Evolutionary conservation across 768 basidiomycete genomes (phyloP).

Genomic region (Coprinopsis cinerea): DNA sequence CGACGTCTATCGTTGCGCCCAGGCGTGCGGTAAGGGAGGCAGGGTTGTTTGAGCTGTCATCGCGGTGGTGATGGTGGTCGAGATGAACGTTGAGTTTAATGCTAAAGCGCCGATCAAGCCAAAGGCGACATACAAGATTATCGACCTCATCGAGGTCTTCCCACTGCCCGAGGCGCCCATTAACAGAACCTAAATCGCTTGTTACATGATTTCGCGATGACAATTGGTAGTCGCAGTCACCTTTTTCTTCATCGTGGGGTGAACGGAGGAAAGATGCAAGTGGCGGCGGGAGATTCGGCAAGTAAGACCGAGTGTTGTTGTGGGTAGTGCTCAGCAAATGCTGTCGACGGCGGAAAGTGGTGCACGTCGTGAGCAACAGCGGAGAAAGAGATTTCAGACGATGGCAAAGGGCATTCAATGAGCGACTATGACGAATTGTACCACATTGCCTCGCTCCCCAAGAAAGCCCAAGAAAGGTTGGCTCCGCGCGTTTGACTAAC

Average conservation of each 20-base stretch:
- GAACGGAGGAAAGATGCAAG: slow-evolving; percentile 14
- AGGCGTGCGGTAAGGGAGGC: slow-evolving; percentile 87
- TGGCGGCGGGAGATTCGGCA: no score
- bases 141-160: slow-evolving; percentile 97
- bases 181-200: slow-evolving; percentile 92
- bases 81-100: slow-evolving; percentile 11
- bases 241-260: slow-evolving; percentile 55
- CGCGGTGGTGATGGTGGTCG: no score
- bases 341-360: no score
- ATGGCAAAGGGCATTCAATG: not conserved
- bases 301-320: no score
- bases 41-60: slow-evolving; percentile 91
- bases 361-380: no score
- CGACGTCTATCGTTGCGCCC: slow-evolving; percentile 96
- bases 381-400: no score
- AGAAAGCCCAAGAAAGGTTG: not conserved
- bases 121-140: slow-evolving; percentile 82
- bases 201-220: slow-evolving; percentile 13
- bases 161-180: slow-evolving; percentile 97
- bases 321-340: no score
- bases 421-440: not conserved
- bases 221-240: slow-evolving; percentile 22
- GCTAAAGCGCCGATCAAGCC: slow-evolving; percentile 3
- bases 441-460: not conserved
- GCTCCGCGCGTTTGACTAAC: not conserved